Evolutionary conservation across 352 stramenopile genomes (phyloP).

Genomic region (Pythium monospermum): DNA sequence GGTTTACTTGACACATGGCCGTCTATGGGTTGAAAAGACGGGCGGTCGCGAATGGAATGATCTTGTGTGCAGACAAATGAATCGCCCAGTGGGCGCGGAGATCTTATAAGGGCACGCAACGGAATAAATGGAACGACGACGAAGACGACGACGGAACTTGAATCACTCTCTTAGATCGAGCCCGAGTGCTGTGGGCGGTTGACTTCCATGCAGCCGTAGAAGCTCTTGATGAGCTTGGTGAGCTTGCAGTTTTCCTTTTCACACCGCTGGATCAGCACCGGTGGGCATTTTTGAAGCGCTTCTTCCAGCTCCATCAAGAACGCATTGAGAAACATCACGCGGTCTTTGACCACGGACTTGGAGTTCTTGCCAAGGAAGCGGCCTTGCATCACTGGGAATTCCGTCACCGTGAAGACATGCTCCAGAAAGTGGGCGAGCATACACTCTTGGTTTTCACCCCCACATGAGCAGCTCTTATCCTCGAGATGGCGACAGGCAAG

Average conservation of each 20-base stretch:
- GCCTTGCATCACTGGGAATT: slow-evolving; percentile 75
- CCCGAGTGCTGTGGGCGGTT: slow-evolving; percentile 34
- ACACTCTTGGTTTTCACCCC: slow-evolving; percentile 53
- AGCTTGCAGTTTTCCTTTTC: slow-evolving; percentile 29
- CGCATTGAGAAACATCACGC: slow-evolving; percentile 35
- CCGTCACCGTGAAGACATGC: slow-evolving; percentile 57
- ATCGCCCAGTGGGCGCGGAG: too few relatives aligned
- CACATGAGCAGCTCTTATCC: slow-evolving; percentile 49
- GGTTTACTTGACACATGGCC: too few relatives aligned
- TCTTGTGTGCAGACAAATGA: too few relatives aligned
- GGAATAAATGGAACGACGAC: too few relatives aligned
- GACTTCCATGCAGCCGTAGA: slow-evolving; percentile 51
- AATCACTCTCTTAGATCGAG: slow-evolving; percentile 38
- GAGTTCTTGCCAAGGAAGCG: slow-evolving; percentile 79
- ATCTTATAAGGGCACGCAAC: too few relatives aligned
- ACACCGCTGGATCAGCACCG: slow-evolving; percentile 27
- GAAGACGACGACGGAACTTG: too few relatives aligned
- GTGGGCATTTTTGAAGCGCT: slow-evolving; percentile 30
- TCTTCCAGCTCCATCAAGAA: slow-evolving; percentile 32
- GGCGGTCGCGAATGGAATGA: too few relatives aligned
- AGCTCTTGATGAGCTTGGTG: slow-evolving; percentile 26
- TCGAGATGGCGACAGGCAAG: slow-evolving; percentile 64
- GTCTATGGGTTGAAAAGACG: too few relatives aligned
- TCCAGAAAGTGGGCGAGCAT: slow-evolving; percentile 65
- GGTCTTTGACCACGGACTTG: slow-evolving; percentile 39